Percentiles rank a stretch among this genome's conserved stretches.
Conservation (phyloP, 1,284 basidiomycete genomes). For the Tylopilus sp. region DNA sequence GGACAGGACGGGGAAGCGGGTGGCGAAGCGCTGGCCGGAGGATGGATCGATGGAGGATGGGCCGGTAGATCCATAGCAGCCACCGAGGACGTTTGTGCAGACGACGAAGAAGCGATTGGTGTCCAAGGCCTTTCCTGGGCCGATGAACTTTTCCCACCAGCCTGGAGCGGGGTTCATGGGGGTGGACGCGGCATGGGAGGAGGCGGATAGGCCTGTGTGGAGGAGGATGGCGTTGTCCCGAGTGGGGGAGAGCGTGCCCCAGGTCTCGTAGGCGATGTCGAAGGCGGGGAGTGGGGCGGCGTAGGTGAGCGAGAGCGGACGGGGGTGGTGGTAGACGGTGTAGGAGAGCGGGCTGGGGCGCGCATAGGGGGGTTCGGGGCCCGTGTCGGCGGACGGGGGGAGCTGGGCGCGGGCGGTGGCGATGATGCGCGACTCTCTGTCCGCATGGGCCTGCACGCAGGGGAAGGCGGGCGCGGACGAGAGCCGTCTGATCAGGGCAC, state of each 20-base stretch:
- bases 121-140: constrained; percentile 91
- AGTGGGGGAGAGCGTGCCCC: constrained; percentile 82
- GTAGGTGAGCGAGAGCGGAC: constrained; percentile 76
- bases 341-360: constrained; percentile 72
- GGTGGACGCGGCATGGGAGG: constrained; percentile 91
- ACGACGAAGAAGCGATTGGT: constrained; percentile 92
- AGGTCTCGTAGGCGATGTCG: constrained; percentile 95
- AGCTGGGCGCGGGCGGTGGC: constrained; percentile 12
- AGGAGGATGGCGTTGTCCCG: constrained; percentile 93
- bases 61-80: constrained; percentile 96
- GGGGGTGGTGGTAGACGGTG: constrained; percentile 59
- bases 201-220: constrained; percentile 94
- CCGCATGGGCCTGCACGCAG: constrained; percentile 74
- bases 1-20: constrained; percentile 87
- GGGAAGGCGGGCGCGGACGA: constrained; percentile 72
- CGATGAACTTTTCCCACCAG: constrained; percentile 99
- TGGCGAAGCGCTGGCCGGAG: constrained; percentile 78
- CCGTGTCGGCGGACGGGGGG: constrained; percentile 33
- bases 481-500: too few relatives aligned
- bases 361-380: constrained; percentile 77
- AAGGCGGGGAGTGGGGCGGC: constrained; percentile 70
- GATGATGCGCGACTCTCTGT: constrained; percentile 55
- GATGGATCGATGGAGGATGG: constrained; percentile 78
- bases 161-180: constrained; percentile 78
- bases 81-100: constrained; percentile 96